Conservation (phyloP, 768 basidiomycete species). For the Lenzites betulinus region DNA sequence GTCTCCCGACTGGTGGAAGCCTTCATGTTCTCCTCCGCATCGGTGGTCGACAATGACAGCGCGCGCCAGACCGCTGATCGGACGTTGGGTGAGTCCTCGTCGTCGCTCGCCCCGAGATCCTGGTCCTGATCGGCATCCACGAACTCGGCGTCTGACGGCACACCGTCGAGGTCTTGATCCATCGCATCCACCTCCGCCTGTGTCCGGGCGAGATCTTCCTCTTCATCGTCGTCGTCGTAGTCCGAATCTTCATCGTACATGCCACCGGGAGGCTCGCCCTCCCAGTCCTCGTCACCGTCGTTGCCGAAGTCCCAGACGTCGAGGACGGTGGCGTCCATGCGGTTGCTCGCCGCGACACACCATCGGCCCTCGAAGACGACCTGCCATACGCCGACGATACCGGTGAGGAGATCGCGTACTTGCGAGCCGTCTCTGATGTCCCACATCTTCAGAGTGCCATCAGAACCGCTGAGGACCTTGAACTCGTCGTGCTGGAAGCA, state of each 20-base stretch:
- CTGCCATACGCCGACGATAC: slow-evolving; percentile 97
- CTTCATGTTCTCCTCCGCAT: slow-evolving; percentile 12
- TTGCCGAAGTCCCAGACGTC: slow-evolving; percentile 91
- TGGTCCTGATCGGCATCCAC: slow-evolving; percentile 65
- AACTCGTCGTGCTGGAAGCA: slow-evolving; percentile 99
- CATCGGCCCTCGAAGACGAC: slow-evolving; percentile 93
- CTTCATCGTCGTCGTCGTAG: slow-evolving; percentile 48
- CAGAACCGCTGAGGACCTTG: slow-evolving; percentile 93
- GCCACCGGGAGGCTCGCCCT: slow-evolving; percentile 75
- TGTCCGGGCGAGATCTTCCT: slow-evolving; percentile 53
- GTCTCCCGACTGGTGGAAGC: slow-evolving; percentile 15
- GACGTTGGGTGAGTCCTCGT: slow-evolving; percentile 20
- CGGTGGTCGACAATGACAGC: slow-evolving; percentile 1
- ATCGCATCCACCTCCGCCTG: slow-evolving; percentile 68
- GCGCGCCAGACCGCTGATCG: slow-evolving; percentile 6
- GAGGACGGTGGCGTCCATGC: slow-evolving; percentile 72
- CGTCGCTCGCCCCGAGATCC: slow-evolving; percentile 35
- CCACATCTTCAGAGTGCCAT: slow-evolving; percentile 99
- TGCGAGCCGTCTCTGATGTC: slow-evolving; percentile 85
- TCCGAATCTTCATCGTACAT: slow-evolving; percentile 72
- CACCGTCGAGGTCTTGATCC: slow-evolving; percentile 61
- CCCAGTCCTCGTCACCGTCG: slow-evolving; percentile 75
- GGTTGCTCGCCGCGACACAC: slow-evolving; percentile 92
- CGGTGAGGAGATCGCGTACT: slow-evolving; percentile 85
- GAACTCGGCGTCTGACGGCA: slow-evolving; percentile 51